Evolutionary conservation across 495 filamentous ascomycete species (phyloP).

Genomic region (Lasiosphaeria ovina): DNA sequence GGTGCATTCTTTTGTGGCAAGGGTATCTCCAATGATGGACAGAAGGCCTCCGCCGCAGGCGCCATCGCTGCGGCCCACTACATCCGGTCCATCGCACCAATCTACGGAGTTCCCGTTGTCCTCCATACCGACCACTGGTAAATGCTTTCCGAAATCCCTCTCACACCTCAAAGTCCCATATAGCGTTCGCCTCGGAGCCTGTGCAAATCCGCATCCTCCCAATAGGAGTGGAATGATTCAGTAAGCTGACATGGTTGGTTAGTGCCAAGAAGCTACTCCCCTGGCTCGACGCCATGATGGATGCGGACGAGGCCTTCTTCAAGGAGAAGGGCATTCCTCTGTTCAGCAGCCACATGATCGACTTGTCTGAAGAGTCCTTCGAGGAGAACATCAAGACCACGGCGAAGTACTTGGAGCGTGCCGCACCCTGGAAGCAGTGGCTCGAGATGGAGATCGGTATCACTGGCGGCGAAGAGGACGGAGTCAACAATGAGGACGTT

Average conservation of each 20-base stretch:
- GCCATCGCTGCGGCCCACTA: slow-evolving; percentile 79
- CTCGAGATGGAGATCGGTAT: slow-evolving; percentile 81
- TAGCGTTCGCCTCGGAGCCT: no score
- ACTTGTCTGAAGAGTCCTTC: slow-evolving; percentile 81
- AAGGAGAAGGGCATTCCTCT: slow-evolving; percentile 88
- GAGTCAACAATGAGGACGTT: slow-evolving; percentile 78
- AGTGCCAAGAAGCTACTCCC: slow-evolving; percentile 82
- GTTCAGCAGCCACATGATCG: slow-evolving; percentile 97
- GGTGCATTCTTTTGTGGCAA: slow-evolving; percentile 94
- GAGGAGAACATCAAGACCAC: slow-evolving; percentile 90
- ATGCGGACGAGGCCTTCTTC: slow-evolving; percentile 89
- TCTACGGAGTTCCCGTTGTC: slow-evolving; percentile 87
- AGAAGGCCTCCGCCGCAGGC: slow-evolving; percentile 82
- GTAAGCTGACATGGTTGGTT: no score
- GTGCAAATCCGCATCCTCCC: no score
- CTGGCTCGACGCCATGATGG: slow-evolving; percentile 92
- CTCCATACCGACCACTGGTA: slow-evolving; percentile 68
- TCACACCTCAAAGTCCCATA: no score
- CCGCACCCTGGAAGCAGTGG: slow-evolving; percentile 95
- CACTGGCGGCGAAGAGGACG: slow-evolving; percentile 73
- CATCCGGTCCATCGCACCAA: slow-evolving; percentile 70
- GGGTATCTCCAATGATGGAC: slow-evolving; percentile 72
- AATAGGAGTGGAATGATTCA: no score
- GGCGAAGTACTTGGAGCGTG: slow-evolving; percentile 84
- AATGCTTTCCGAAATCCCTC: neutral